Base-by-base conservation (phyloP, 225 moss, liverwort and hornwort species). In the Rhytidiadelphus loreus region DNA sequence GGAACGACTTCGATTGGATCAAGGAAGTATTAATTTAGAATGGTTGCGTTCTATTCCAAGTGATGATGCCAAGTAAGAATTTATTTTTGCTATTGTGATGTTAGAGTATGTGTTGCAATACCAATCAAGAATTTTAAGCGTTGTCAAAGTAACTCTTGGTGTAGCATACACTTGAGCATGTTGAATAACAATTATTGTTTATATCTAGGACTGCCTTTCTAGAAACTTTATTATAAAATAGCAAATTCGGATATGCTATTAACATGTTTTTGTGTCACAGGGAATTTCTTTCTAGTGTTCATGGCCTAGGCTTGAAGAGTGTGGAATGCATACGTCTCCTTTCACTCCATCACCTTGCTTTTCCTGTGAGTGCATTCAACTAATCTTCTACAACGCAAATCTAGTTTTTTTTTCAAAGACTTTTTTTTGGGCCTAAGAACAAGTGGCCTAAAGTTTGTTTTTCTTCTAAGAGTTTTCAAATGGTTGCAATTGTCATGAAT, bases 301-400 rank as follows among this genome's bases (percentile, higher is more conserved):
- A 95, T 86, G 98, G 98, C 81, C 80, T 98, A 56, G 98, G 98
- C 77, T 89, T 98, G 73, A 98, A 98, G 93, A 97, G 97, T 88
- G 98, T 95, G 7, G 98, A 98, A 90, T 98, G 98, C 89, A 93
- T 98, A 76, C 95, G 97, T 35, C 94, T 98, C 53, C 92, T 98
- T 81, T 87, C 95, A 85, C 95, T 98, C 55, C 97, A 95, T 90
- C 98, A 98, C 87, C 94, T 92, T 87, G 97, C 98, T 61, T 98
- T 98, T 89, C 98, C 98, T 61, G 98, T 98, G 77, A 95, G 96
- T 92, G 61, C 46, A 74, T 33, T 64, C 2, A 35, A 3, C 21
- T 72, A 29, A 43, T 70, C 23, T 87, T n/a, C 2, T 76, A 15
- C 37, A 41, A 29, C 2, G 7, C 32, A 72, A 43, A 65, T 26